Base-by-base conservation (phyloP, 352 stramenopile species). In the Thalassiosira exigua region DNA sequence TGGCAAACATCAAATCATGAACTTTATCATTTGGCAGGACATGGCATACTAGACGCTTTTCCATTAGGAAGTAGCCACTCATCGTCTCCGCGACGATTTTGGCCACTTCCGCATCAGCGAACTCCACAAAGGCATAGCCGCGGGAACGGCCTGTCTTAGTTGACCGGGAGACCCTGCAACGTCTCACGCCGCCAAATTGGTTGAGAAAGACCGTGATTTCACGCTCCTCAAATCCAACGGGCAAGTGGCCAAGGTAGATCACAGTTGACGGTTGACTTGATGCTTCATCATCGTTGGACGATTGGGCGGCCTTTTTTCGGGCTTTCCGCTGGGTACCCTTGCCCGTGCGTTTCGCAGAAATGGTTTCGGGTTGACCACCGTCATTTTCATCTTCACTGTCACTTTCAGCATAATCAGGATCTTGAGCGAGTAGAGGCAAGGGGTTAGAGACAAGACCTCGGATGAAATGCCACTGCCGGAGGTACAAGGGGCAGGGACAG, bases 91-190 rank as follows among this genome's bases (percentile, higher is more conserved):
- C 96, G 21, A 98, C 97, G 72, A 98, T 95, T 62, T 88, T 76
- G 29, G 96, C 95, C 42, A 98, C 95, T 71, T 98, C 95, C 0
- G 89, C 60, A 80, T 98, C 94, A 33, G 94, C 92, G 74, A 98
- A 98, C 91, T 98, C 89, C 46, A 98, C 91, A 90, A 98, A 99
- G 26, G 94, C 96, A 86, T 98, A 98, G 66, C 97, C 96, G 79
- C 97, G 96, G 41, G 96, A 97, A 68, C 81, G 70, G 42, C 96
- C 96, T 48, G 95, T 97, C 84, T 96, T 96, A 82, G 97, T 97
- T 67, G 96, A 98, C 54, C 97, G 95, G 62, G 94, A 98, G 12
- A 98, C 75, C n/a, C 95, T 90, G 57, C 98, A 89, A 58, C 94
- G 91, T 17, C 85, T 88, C 26, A 99, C 94, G 27, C 92, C 84